Evolutionary conservation across 495 filamentous ascomycete genomes (phyloP).

Genomic region (Trichoderma reesei): DNA sequence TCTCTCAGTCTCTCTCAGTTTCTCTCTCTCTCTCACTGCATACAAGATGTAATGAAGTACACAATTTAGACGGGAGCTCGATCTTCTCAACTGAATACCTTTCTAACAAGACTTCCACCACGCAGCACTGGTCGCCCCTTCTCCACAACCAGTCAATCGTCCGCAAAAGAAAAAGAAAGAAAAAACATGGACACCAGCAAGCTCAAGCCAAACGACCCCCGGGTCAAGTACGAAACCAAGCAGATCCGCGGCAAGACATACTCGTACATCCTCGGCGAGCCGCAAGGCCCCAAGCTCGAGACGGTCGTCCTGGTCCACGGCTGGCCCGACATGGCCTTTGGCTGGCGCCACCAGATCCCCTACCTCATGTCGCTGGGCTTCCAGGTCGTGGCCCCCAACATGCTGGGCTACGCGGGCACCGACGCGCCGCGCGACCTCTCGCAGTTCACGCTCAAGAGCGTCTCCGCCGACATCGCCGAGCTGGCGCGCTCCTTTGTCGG

Average conservation of each 20-base stretch:
- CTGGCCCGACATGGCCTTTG: constrained; percentile 59
- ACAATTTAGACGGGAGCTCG: too few relatives aligned
- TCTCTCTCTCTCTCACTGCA: neutral
- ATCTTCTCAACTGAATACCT: neutral
- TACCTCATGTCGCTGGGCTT: constrained; percentile 56
- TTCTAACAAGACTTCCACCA: neutral
- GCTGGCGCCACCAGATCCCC: constrained; percentile 80
- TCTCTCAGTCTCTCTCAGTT: too few relatives aligned
- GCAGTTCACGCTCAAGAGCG: constrained; percentile 59
- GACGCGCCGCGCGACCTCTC: constrained; percentile 44
- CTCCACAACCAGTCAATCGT: too few relatives aligned
- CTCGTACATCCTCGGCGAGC: constrained; percentile 58
- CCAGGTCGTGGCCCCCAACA: constrained; percentile 66
- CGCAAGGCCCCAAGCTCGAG: constrained; percentile 40
- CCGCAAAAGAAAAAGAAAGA: neutral
- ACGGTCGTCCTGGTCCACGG: constrained; percentile 56
- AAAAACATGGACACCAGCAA: constrained; percentile 44
- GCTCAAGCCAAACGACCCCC: constrained; percentile 52
- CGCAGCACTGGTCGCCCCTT: too few relatives aligned
- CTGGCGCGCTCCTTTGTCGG: constrained; percentile 50
- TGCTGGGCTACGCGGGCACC: constrained; percentile 73
- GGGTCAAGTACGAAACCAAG: constrained; percentile 51
- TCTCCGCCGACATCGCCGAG: constrained; percentile 59
- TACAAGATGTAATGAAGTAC: too few relatives aligned
- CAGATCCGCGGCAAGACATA: constrained; percentile 56